phyloP scores from a whole-genome alignment of 345 rosid genomes.

The Hibiscus trionum region DNA sequence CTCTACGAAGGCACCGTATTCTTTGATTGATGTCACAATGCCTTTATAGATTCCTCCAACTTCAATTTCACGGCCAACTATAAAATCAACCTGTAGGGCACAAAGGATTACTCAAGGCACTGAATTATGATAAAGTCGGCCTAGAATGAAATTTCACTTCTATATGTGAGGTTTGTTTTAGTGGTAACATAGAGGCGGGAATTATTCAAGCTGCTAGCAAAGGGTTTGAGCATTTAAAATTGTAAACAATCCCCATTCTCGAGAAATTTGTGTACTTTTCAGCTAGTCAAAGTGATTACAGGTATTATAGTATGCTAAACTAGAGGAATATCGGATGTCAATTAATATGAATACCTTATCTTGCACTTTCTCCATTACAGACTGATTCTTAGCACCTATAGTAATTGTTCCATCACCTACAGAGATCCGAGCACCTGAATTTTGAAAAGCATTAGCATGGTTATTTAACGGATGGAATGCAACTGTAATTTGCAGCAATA shows the following conservation, averaged over 20 bases:
- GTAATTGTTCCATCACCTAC: slow-evolving; percentile 77
- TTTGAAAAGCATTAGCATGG: slow-evolving; percentile 7
- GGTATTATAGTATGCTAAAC: neutral
- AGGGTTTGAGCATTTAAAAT: neutral
- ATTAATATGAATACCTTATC: slow-evolving; percentile 52
- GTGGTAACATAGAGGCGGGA: neutral
- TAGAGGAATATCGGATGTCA: neutral
- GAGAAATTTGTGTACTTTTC: neutral
- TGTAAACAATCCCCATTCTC: neutral
- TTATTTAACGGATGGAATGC: neutral
- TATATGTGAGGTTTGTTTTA: neutral
- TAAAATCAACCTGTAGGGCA: slow-evolving; percentile 59
- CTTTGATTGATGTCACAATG: slow-evolving; percentile 75
- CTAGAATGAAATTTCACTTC: neutral
- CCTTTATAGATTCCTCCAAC: slow-evolving; percentile 87
- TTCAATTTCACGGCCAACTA: slow-evolving; percentile 79
- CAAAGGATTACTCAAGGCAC: slow-evolving; percentile 2
- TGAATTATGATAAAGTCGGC: neutral
- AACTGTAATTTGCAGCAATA: neutral
- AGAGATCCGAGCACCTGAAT: slow-evolving; percentile 72
- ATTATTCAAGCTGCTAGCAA: neutral
- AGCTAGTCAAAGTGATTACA: neutral
- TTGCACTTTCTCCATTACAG: slow-evolving; percentile 65
- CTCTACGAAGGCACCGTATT: slow-evolving; percentile 97
- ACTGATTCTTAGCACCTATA: slow-evolving; percentile 67